Base-by-base conservation (phyloP, 108 stramenopile genomes). In the Pseudonitzschia pungens region DNA sequence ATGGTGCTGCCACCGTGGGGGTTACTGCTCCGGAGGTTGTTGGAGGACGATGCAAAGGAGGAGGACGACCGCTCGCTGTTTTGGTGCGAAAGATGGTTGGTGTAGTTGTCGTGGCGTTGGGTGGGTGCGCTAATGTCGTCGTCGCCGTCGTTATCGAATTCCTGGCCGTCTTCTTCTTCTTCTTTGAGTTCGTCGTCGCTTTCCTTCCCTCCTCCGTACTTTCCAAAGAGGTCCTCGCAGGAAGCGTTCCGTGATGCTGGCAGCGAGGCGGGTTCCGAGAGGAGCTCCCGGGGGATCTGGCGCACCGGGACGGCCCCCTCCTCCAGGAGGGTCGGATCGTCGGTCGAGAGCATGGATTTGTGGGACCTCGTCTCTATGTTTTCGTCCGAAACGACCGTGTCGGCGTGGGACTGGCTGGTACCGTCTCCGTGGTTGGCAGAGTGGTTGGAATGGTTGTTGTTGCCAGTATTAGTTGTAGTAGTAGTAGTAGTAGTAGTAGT, bases 261-360 rank as follows among this genome's bases (percentile, higher is more conserved):
- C 66, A 85, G 71, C 4, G 87, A 80, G 16, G 88, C 87, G 42
- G 89, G 88, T 62, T 91, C 88, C 15, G 83, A 86, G 45, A 83
- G 74, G 0, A 93, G 75, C 50, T 82, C 71, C 43, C 84, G 58
- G 3, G 92, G 89, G 31, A 93, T 79, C 24, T 91, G 82, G 26
- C 89, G 83, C 0, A 91, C 87, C 3, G 92, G 89, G 26, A 84
- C 73, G 21, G 89, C 87, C 0, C 87, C 87, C 65, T 88, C 87
- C 32, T 77, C 80, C 24, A 84, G 33, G 16, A 71, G 76, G 15
- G 87, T 84, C 4, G 87, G 76, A 20, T 75, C 81, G 53, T 58
- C 52, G 69, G 31, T n/a, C 21, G 59, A 50, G 58, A 53, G 15
- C 74, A 72, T 27, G 24, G 77, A 77, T 29, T 66, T 60, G 5